phyloP scores from a whole-genome alignment of 495 filamentous ascomycete species.

The Tuber microsphaerosporum region DNA sequence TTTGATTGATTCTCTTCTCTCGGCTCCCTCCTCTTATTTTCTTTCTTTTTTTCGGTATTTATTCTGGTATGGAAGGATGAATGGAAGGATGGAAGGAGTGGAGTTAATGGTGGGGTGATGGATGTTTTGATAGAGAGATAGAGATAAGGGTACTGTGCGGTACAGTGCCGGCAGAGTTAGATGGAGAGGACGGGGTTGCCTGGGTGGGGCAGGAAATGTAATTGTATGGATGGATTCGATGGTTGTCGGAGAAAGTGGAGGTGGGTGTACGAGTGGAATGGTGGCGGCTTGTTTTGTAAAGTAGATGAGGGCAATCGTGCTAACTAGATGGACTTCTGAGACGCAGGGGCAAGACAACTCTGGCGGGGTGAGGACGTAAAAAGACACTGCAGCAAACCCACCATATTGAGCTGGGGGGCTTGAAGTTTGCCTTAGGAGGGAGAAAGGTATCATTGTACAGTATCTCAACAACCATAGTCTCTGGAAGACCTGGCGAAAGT shows the following conservation, averaged over 20 bases:
- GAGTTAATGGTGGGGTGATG: neutral
- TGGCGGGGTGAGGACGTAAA: neutral
- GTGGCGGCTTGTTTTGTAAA: neutral
- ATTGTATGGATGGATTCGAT: neutral
- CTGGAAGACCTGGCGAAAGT: neutral
- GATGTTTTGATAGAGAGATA: neutral
- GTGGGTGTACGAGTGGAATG: neutral
- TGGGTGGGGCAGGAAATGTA: neutral
- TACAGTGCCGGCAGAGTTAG: neutral
- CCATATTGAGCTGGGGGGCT: neutral
- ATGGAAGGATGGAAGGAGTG: neutral
- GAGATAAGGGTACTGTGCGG: neutral
- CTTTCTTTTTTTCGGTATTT: neutral
- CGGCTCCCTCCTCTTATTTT: neutral
- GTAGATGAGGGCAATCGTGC: neutral
- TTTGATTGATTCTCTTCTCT: neutral
- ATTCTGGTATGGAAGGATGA: neutral
- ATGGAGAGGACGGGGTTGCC: neutral
- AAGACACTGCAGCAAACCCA: neutral
- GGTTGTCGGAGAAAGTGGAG: neutral
- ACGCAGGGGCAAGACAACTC: neutral
- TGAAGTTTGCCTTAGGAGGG: neutral
- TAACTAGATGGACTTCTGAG: constrained; percentile 2
- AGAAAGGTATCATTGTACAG: neutral
- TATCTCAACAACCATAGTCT: neutral